Evolutionary conservation across 2,329 filamentous ascomycete genomes (phyloP).

Genomic region (Diaporthe batatas): DNA sequence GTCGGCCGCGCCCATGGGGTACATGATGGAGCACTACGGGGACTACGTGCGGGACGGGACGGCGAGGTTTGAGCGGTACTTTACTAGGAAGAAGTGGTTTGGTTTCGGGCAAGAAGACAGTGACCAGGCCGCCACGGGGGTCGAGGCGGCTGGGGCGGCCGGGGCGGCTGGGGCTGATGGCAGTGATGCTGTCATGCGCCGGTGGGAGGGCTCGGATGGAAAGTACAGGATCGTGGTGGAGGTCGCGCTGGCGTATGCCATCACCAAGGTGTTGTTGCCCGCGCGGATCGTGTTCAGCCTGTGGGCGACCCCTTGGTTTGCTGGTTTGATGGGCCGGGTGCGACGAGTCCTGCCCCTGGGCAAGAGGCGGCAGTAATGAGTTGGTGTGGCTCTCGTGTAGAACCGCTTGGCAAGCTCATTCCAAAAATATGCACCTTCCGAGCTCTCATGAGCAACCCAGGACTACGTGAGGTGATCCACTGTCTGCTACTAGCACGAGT

Average conservation of each 20-base stretch:
- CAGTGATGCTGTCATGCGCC: slow-evolving; percentile 48
- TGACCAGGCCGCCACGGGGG: slow-evolving; percentile 10
- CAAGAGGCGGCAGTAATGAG: slow-evolving; percentile 35
- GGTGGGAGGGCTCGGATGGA: slow-evolving; percentile 56
- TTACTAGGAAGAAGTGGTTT: slow-evolving; percentile 86
- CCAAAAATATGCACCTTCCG: neutral
- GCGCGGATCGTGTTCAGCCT: slow-evolving; percentile 82
- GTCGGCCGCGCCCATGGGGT: slow-evolving; percentile 67
- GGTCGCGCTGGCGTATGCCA: slow-evolving; percentile 89
- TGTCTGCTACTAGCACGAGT: neutral
- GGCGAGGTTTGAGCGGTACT: slow-evolving; percentile 82
- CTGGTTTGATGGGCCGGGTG: slow-evolving; percentile 69
- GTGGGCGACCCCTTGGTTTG: slow-evolving; percentile 95
- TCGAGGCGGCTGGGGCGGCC: slow-evolving; percentile 37
- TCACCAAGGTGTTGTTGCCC: slow-evolving; percentile 89
- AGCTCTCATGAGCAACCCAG: neutral
- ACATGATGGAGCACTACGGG: slow-evolving; percentile 64
- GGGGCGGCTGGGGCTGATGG: slow-evolving; percentile 44
- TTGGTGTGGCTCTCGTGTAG: neutral
- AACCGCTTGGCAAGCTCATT: neutral
- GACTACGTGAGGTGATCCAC: neutral
- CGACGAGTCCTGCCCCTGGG: slow-evolving; percentile 40
- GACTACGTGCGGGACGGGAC: slow-evolving; percentile 71
- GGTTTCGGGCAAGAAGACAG: slow-evolving; percentile 61
- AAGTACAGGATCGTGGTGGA: slow-evolving; percentile 72